Evolutionary conservation across 2,329 filamentous ascomycete species (phyloP).

Genomic region (Fusarium xyrophilum): DNA sequence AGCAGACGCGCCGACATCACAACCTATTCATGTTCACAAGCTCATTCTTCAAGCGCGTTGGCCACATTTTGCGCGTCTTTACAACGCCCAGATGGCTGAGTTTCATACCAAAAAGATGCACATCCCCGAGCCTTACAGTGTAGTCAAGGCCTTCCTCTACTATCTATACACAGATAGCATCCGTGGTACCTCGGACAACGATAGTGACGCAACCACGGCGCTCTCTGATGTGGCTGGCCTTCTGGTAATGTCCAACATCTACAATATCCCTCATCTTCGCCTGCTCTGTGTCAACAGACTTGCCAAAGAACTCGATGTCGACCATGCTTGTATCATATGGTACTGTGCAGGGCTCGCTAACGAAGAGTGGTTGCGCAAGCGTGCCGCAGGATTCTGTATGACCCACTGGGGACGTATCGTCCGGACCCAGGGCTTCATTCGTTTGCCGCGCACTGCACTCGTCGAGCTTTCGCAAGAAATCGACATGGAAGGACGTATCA

Average conservation of each 20-base stretch:
- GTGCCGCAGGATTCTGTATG: constrained; percentile 87
- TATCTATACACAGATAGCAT: constrained; percentile 98
- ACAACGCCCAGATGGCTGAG: constrained; percentile 93
- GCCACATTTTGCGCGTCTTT: constrained; percentile 94
- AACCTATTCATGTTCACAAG: constrained; percentile 91
- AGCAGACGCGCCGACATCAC: constrained; percentile 71
- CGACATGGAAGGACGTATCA: constrained; percentile 88
- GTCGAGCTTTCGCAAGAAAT: constrained; percentile 94
- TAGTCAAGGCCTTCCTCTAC: constrained; percentile 92
- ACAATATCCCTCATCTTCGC: constrained; percentile 93
- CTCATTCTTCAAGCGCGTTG: constrained; percentile 94
- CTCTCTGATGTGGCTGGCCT: constrained; percentile 90
- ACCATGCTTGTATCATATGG: constrained; percentile 95
- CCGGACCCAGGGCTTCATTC: constrained; percentile 84
- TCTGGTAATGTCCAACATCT: constrained; percentile 96
- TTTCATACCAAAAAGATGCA: constrained; percentile 98
- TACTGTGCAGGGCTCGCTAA: constrained; percentile 88
- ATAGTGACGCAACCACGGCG: constrained; percentile 74
- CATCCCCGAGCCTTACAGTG: constrained; percentile 93
- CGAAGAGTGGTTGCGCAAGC: constrained; percentile 91
- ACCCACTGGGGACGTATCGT: constrained; percentile 95
- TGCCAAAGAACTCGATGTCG: constrained; percentile 88
- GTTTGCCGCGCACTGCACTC: constrained; percentile 77
- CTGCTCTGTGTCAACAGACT: constrained; percentile 90
- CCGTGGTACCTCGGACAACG: constrained; percentile 57